Conservation (phyloP, 2,329 filamentous ascomycete species). For the Raffaelea albimanens region DNA sequence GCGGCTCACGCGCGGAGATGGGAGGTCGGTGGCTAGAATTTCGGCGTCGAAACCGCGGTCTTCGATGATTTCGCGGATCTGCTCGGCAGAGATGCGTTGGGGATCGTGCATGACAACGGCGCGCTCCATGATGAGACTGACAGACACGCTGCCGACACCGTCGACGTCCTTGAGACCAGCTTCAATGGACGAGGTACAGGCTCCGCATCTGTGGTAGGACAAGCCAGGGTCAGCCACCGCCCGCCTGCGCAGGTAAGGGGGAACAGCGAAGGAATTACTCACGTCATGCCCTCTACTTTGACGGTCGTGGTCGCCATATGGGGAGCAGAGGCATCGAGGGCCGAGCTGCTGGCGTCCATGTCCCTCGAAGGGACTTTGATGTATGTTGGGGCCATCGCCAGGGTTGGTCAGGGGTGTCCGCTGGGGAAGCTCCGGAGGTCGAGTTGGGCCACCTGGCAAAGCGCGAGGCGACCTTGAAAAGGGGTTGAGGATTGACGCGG, state of each 20-base stretch:
- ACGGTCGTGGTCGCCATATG: slow-evolving; percentile 86
- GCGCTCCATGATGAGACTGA: slow-evolving; percentile 90
- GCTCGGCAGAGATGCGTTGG: slow-evolving; percentile 59
- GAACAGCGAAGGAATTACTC: slow-evolving; percentile 24
- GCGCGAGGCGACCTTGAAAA: too few relatives aligned
- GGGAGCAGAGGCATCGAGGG: slow-evolving; percentile 31
- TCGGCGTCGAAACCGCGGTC: slow-evolving; percentile 87
- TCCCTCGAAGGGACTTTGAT: slow-evolving; percentile 37
- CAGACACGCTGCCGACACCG: slow-evolving; percentile 77
- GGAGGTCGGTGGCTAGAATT: slow-evolving; percentile 73
- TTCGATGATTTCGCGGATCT: slow-evolving; percentile 78
- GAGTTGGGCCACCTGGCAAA: too few relatives aligned
- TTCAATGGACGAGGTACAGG: slow-evolving; percentile 94
- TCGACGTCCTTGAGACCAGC: slow-evolving; percentile 74
- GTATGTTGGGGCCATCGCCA: slow-evolving; percentile 40
- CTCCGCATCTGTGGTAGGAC: slow-evolving; percentile 59
- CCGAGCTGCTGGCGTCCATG: slow-evolving; percentile 17
- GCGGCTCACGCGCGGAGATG: slow-evolving; percentile 38
- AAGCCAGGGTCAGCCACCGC: slow-evolving; percentile 18
- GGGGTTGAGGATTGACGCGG: too few relatives aligned
- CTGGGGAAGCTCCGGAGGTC: too few relatives aligned
- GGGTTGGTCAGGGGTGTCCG: too few relatives aligned
- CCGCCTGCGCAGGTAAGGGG: neutral
- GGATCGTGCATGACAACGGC: slow-evolving; percentile 92
- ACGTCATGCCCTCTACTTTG: slow-evolving; percentile 81